Conservation (phyloP, 2,329 filamentous ascomycete genomes). For the Fusarium kyushuense region DNA sequence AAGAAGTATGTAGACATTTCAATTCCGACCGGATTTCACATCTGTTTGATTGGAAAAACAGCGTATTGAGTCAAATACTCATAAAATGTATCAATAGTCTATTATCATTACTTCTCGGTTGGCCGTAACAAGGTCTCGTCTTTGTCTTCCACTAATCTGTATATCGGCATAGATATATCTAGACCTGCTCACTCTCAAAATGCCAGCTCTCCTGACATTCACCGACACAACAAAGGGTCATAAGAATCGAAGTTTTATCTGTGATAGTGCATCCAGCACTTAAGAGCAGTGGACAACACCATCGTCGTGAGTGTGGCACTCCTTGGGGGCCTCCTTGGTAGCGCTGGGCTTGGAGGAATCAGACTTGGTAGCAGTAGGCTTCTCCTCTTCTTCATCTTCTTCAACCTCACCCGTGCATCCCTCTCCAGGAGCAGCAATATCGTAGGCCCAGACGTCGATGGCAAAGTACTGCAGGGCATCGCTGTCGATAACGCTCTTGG, state of each 20-base stretch:
- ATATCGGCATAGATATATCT: accelerated
- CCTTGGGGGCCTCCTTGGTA: conserved; percentile 47
- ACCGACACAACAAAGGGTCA: neutral
- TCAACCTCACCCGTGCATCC: conserved; percentile 67
- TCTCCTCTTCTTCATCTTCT: conserved; percentile 26
- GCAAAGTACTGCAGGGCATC: conserved; percentile 77
- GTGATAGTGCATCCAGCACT: accelerated
- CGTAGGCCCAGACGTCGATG: conserved; percentile 74
- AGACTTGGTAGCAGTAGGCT: conserved; percentile 33
- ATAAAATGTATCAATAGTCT: neutral
- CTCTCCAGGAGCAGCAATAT: conserved; percentile 71
- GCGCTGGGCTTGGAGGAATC: conserved; percentile 50
- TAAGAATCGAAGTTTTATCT: conserved; percentile 10
- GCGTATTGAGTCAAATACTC: accelerated
- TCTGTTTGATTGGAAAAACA: accelerated
- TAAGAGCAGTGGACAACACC: conserved; percentile 54
- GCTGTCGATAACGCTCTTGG: conserved; percentile 66
- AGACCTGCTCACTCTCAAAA: neutral
- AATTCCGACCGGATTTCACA: accelerated
- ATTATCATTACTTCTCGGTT: neutral
- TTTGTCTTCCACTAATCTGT: neutral
- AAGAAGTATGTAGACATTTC: neutral
- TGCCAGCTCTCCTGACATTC: too few relatives aligned
- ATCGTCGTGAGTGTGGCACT: conserved; percentile 58
- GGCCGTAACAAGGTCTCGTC: neutral